phyloP scores from a whole-genome alignment of 2,329 filamentous ascomycete species.

The Phyllosticta citribraziliensis region DNA sequence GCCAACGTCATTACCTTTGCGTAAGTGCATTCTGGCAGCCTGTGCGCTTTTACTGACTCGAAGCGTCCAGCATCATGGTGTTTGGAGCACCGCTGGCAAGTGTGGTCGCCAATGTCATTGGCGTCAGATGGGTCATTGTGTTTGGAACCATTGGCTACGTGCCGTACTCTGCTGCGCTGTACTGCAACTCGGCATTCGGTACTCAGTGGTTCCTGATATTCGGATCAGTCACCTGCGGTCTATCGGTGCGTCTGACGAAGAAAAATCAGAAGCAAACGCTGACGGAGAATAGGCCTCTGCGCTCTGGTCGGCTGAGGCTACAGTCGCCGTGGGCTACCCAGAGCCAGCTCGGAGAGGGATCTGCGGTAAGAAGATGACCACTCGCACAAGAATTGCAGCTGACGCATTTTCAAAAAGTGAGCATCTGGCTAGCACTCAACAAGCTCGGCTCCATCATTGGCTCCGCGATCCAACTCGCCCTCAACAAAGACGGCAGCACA shows the following conservation, averaged over 20 bases:
- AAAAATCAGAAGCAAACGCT: not conserved
- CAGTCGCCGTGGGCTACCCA: slow-evolving; percentile 36
- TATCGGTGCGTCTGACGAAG: slow-evolving; percentile 10
- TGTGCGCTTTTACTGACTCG: slow-evolving; percentile 24
- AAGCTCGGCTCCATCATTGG: slow-evolving; percentile 46
- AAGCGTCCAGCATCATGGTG: slow-evolving; percentile 20
- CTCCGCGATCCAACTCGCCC: slow-evolving; percentile 40
- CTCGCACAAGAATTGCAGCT: not conserved
- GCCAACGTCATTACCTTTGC: slow-evolving; percentile 8
- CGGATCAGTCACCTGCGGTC: slow-evolving; percentile 23
- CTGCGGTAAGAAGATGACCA: not conserved
- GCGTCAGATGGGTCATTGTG: slow-evolving; percentile 26
- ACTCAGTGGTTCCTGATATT: slow-evolving; percentile 27
- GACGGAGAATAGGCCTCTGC: slow-evolving; percentile 27
- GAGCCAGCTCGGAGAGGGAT: slow-evolving; percentile 36
- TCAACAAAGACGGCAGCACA: slow-evolving; percentile 37
- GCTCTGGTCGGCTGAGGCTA: slow-evolving; percentile 33
- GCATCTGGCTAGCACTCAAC: slow-evolving; percentile 45
- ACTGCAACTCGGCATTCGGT: slow-evolving; percentile 23
- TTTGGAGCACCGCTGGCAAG: not conserved
- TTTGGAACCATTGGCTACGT: slow-evolving; percentile 23
- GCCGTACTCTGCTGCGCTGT: slow-evolving; percentile 21
- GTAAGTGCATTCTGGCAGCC: slow-evolving; percentile 37
- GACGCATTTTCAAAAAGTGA: slow-evolving; percentile 18
- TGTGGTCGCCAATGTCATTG: slow-evolving; percentile 28